Conservation (phyloP, 148 eudicot species). For the Spergularia marina region DNA sequence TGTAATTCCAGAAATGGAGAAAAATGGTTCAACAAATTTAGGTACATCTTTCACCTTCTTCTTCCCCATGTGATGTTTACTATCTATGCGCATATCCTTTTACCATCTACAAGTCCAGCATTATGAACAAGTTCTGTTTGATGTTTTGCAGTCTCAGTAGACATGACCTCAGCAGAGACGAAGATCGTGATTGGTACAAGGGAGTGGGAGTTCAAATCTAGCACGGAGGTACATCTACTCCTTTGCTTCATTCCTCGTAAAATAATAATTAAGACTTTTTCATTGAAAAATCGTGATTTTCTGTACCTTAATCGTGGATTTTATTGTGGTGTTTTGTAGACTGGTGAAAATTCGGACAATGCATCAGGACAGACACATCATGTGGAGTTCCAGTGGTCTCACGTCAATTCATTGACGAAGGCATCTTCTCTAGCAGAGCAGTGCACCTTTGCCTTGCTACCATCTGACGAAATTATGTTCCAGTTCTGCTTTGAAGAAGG, state of each 20-base stretch:
- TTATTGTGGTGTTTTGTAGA: not conserved
- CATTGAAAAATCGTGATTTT: not conserved
- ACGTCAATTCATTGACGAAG: not conserved
- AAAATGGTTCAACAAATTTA: not conserved
- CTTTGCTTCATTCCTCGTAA: not conserved
- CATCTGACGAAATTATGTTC: not conserved
- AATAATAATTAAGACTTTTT: not conserved
- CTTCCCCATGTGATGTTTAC: not conserved
- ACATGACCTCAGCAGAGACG: not conserved
- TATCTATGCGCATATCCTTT: too few relatives aligned
- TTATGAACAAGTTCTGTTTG: not conserved
- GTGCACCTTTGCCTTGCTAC: constrained; percentile 6
- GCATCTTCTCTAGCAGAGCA: constrained; percentile 9
- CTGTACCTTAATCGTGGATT: too few relatives aligned
- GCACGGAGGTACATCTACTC: not conserved
- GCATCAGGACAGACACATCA: not conserved
- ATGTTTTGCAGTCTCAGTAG: not conserved
- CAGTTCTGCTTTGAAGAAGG: constrained; percentile 13
- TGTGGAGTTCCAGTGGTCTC: constrained; percentile 11
- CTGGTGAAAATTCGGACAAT: not conserved
- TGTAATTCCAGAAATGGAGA: constrained; percentile 1
- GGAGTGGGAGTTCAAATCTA: constrained; percentile 12
- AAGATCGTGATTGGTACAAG: constrained; percentile 1
- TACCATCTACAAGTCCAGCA: not conserved
- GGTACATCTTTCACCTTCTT: not conserved